Conservation (phyloP, 1,139 yeast species). For the Saccharomyces hybrid region DNA sequence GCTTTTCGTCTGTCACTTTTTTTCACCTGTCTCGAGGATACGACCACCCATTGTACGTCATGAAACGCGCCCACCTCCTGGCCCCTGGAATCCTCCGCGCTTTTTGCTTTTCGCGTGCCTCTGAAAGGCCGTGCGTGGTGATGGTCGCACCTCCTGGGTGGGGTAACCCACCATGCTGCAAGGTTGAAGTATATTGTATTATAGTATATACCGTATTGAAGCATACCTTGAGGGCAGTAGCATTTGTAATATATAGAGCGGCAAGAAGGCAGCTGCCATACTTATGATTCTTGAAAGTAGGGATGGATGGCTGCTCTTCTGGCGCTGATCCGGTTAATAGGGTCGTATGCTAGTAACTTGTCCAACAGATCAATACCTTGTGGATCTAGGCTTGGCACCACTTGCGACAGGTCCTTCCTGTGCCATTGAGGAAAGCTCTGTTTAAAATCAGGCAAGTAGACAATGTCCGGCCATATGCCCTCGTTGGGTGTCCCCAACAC, state of each 20-base stretch:
- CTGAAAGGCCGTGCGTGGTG: neutral
- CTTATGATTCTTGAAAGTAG: slow-evolving; percentile 58
- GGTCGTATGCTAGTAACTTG: slow-evolving; percentile 80
- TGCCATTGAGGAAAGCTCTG: slow-evolving; percentile 95
- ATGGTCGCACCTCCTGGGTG: neutral
- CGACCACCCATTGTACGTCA: neutral
- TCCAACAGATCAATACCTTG: slow-evolving; percentile 79
- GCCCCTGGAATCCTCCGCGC: neutral
- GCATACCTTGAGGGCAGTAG: neutral
- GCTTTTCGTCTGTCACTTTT: neutral
- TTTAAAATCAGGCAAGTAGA: slow-evolving; percentile 88
- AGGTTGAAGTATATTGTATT: neutral
- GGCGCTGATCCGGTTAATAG: slow-evolving; percentile 89
- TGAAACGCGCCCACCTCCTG: neutral
- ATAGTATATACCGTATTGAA: neutral
- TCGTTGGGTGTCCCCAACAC: slow-evolving; percentile 92
- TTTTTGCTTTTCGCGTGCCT: neutral
- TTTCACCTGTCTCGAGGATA: neutral
- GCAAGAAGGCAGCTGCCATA: neutral
- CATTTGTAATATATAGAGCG: neutral
- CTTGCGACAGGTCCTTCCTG: slow-evolving; percentile 58
- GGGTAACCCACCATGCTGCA: no score
- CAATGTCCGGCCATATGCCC: slow-evolving; percentile 93
- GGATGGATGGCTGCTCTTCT: slow-evolving; percentile 88
- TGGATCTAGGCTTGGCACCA: slow-evolving; percentile 73